A percentile compares a stretch with the other conserved stretches of the same genome.
Evolutionary conservation across 2,329 filamentous ascomycete genomes (phyloP).

Genomic region (Xylariales sp.): DNA sequence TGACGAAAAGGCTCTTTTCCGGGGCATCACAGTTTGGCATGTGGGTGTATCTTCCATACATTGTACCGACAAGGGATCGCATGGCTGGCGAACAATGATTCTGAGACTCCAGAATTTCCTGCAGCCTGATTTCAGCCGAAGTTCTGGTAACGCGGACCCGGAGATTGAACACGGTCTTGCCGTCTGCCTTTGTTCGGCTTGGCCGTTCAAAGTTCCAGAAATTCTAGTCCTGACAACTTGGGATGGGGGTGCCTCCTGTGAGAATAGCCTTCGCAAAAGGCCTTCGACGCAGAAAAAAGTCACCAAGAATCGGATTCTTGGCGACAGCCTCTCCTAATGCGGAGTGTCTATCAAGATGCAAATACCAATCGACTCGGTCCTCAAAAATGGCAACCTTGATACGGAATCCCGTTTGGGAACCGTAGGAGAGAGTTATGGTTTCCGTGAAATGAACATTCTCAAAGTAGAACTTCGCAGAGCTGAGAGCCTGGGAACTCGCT

Average conservation of each 20-base stretch:
- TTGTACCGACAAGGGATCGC: not conserved
- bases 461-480: constrained; percentile 16
- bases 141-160: not conserved
- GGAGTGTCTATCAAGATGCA: constrained; percentile 15
- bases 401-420: constrained; percentile 12
- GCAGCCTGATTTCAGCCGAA: not conserved
- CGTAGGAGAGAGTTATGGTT: constrained; percentile 18
- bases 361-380: constrained; percentile 18
- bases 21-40: constrained; percentile 24
- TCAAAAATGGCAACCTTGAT: constrained; percentile 16
- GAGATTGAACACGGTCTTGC: not conserved
- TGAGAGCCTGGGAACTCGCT: not conserved
- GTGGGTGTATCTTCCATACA: constrained; percentile 12
- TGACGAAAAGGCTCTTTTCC: constrained; percentile 20
- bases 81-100: too few species aligned
- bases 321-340: constrained; percentile 2
- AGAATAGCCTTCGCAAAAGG: constrained; percentile 11
- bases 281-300: not conserved
- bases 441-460: constrained; percentile 18
- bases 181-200: not conserved
- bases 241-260: not conserved
- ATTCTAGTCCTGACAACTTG: constrained; percentile 11
- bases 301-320: not conserved
- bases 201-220: constrained; percentile 12
- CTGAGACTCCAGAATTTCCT: too few species aligned